phyloP scores from a whole-genome alignment of 1,284 basidiomycete genomes.

The Ganoderma lingzhi region DNA sequence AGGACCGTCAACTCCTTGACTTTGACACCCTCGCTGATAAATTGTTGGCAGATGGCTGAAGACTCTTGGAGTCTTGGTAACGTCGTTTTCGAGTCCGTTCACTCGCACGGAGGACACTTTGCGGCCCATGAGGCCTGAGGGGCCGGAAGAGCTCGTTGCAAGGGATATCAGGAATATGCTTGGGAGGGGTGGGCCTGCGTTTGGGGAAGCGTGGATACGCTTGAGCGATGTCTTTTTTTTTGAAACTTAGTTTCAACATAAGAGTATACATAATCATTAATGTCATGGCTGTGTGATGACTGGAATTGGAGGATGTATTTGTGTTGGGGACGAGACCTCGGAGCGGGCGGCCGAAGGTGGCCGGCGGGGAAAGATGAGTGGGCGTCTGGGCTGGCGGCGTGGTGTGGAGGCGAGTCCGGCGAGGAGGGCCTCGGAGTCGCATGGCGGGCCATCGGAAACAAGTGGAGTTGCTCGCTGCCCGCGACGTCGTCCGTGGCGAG shows the following conservation, averaged over 20 bases:
- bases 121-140: constrained; percentile 37
- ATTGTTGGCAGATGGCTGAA: too few relatives aligned
- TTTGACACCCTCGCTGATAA: too few relatives aligned
- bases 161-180: constrained; percentile 42
- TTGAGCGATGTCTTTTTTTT: neutral
- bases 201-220: constrained; percentile 22
- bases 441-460: neutral
- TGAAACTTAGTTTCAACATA: too few relatives aligned
- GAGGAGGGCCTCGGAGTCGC: neutral
- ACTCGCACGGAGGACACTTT: constrained; percentile 42
- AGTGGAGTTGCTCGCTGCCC: constrained; percentile 11
- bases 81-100: constrained; percentile 8
- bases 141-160: constrained; percentile 12
- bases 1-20: too few relatives aligned
- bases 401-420: neutral
- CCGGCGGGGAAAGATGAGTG: neutral
- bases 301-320: too few relatives aligned
- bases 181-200: constrained; percentile 26
- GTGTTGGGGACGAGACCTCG: too few relatives aligned
- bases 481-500: constrained; percentile 21
- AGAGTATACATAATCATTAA: too few relatives aligned
- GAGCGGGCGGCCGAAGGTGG: neutral
- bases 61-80: too few relatives aligned
- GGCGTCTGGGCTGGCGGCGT: constrained; percentile 1
- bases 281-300: too few relatives aligned